Evolutionary conservation across 2,329 filamentous ascomycete genomes (phyloP), one percentile per base, ranked within the genome.

Genomic region (Colletotrichum sojae): DNA sequence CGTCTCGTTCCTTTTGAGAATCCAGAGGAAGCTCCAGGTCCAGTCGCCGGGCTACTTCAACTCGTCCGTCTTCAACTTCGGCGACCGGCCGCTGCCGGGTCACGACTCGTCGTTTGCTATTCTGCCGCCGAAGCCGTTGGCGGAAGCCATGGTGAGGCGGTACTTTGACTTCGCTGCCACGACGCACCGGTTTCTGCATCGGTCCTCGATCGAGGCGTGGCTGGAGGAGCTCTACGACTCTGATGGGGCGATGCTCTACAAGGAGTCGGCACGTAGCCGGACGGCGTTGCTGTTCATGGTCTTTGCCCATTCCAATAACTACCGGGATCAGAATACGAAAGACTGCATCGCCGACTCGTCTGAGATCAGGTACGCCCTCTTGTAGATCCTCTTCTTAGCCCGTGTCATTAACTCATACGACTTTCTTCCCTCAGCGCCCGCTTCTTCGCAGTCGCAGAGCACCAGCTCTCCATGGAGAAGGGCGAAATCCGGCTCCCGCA

Each of bases 161-260:
- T 88, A 88, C 63, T 88, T 89, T 71, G 86, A 88, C 60, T 87
- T 85, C 72, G 85, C 85, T 1, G 85, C 86, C 60, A 85, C 87
- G 1, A 88, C 86, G 0, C 86, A 88, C 72, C 81, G 86, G 0
- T 88, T 88, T 64, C 71, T 88, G 8, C 86, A 88, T 72, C 79
- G 86, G 3, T 83, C 84, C 0, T 85, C 82, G 0, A 82, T 87
- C 1, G 81, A 86, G 63, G 71, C 73, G 13, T 87, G 85, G 84
- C 76, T 84, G 9, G 76, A 78, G 12, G 77, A 84, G 45, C 81
- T 84, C 52, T 79, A 81, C 52, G 77, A 78, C 8, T 80, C 76
- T 0, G 18, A 74, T 3, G 77, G 77, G 0, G 63, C 71, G 1
- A 78, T 78, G 76, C 69, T 69, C 6, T 73, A 76, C 25, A 61